Evolutionary conservation across 2,329 filamentous ascomycete genomes (phyloP).

Genomic region (Epichloe glyceriae): DNA sequence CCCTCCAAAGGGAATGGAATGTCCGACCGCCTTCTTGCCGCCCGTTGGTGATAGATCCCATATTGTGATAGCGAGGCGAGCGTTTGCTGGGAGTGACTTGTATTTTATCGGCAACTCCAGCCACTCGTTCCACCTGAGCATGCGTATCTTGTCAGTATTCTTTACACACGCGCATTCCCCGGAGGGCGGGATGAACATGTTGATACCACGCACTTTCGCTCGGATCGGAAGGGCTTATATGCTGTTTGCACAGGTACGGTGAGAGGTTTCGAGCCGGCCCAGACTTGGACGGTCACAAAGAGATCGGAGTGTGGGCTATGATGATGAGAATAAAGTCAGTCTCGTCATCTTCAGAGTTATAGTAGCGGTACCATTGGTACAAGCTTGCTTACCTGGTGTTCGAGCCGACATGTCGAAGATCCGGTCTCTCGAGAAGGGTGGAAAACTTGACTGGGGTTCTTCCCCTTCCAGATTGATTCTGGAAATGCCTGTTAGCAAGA

Average conservation of each 20-base stretch:
- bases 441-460: conserved; percentile 38
- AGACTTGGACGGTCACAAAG: conserved; percentile 85
- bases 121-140: conserved; percentile 87
- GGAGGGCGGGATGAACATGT: neutral
- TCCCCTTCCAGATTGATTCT: conserved; percentile 37
- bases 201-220: conserved; percentile 38
- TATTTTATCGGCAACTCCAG: conserved; percentile 76
- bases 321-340: conserved; percentile 14
- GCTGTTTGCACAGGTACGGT: conserved; percentile 85
- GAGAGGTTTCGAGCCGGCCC: conserved; percentile 89
- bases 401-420: conserved; percentile 77
- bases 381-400: conserved; percentile 50
- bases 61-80: conserved; percentile 80
- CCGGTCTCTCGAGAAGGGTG: conserved; percentile 62
- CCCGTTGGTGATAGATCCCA: conserved; percentile 87
- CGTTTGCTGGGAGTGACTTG: conserved; percentile 65
- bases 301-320: conserved; percentile 69
- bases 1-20: conserved; percentile 84
- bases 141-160: neutral
- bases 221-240: conserved; percentile 78
- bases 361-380: neutral
- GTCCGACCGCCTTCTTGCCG: conserved; percentile 53
- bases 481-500: conserved; percentile 9
- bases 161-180: neutral
- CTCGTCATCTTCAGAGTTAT: neutral